phyloP scores from a whole-genome alignment of 345 rosid genomes.

The Pugionium cornutum region DNA sequence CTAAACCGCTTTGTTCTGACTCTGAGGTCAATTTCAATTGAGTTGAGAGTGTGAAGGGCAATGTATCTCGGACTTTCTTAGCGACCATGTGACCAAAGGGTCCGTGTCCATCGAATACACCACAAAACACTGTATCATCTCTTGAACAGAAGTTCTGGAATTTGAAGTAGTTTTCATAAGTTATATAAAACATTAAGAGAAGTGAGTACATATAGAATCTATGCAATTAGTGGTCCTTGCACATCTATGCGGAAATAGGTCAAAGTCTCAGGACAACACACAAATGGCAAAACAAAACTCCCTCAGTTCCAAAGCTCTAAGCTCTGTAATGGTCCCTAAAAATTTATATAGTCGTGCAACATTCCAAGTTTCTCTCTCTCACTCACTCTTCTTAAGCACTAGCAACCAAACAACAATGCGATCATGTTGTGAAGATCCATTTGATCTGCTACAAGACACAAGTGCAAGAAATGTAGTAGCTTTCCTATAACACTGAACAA shows the following conservation, averaged over 20 bases:
- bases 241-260: not conserved
- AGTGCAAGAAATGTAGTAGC: too few species aligned
- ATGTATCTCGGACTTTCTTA: conserved; percentile 83
- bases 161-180: conserved; percentile 19
- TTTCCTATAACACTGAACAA: not conserved
- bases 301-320: conserved; percentile 24
- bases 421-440: too few species aligned
- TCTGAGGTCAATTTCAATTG: conserved; percentile 55
- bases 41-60: conserved; percentile 59
- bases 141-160: conserved; percentile 72
- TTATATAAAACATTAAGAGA: not conserved
- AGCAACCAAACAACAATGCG: not conserved
- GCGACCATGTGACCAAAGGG: conserved; percentile 97
- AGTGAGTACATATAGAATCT: conserved; percentile 9
- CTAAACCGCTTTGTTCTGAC: conserved; percentile 41
- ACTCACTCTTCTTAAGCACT: conserved; percentile 32
- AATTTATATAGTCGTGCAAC: conserved; percentile 16
- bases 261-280: conserved; percentile 39
- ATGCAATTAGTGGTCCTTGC: conserved; percentile 32
- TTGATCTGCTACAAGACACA: too few species aligned
- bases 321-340: conserved; percentile 31
- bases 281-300: conserved; percentile 24
- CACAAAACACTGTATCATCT: conserved; percentile 74
- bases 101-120: conserved; percentile 97
- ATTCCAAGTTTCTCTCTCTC: conserved; percentile 19